Base-by-base conservation (phyloP, 2,329 filamentous ascomycete species). In the Cercospora sp. region DNA sequence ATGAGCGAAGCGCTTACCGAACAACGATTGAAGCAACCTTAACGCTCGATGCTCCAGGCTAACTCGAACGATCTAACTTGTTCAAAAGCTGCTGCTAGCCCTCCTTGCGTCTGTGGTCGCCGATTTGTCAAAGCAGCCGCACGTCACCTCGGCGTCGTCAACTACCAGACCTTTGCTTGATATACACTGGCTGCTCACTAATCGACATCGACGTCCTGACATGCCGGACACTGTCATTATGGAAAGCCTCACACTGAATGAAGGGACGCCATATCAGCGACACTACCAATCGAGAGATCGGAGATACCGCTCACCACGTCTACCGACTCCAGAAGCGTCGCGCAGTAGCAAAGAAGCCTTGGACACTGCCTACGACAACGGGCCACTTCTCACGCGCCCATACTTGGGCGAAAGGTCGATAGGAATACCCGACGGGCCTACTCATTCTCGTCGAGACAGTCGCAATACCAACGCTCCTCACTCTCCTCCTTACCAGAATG, bases 291-390 rank as follows among this genome's bases (percentile, higher is more conserved):
- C 63, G 13, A 69, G 69, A 45, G 71, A 72, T 33, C 63, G 64
- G 57, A 67, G 67, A 61, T 63, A 68, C 58, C 68, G 64, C 26
- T 83, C 45, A 36, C 70, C 74, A 33, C 74, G 74, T 31, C 69
- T 77, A 13, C 75, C 75, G 26, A 77, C 75, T 3, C 76, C 76
- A 42, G 75, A 77, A 48, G 69, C 71, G 42, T 77, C 76, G 18
- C 70, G 70, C 42, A 73, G 70, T 48, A 76, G 76, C 64, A 72
- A 73, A 69, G 73, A 73, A n/a, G 67, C 69, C 16, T 51, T 73
- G 58, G 73, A 76, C 23, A 70, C 69, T 39, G 71, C 68, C 20
- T 63, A 66, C 28, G 65, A 71, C 42, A 64, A 55, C 57, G 33
- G 61, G n/a, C 51, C 63, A 31, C 60, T 64, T 28, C 42, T 60